Evolutionary conservation across 208 protist species (phyloP).

Genomic region (Leishmania mexicana): DNA sequence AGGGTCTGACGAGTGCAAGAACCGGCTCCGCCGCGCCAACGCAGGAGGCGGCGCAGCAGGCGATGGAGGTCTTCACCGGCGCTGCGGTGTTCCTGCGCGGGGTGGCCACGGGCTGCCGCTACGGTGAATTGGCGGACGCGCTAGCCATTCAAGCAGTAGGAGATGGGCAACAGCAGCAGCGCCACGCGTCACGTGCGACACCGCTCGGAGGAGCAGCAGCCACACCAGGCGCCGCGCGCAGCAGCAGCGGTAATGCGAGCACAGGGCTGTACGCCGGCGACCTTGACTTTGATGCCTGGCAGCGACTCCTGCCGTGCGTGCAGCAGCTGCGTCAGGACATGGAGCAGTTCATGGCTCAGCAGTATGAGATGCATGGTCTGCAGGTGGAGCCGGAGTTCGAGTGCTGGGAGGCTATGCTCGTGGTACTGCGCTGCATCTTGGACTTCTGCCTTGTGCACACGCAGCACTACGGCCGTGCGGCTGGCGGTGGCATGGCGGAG

Average conservation of each 20-base stretch:
- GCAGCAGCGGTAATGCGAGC: neutral
- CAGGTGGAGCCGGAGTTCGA: slow-evolving; percentile 81
- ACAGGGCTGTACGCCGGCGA: slow-evolving; percentile 38
- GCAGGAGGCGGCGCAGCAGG: slow-evolving; percentile 24
- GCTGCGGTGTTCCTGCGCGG: slow-evolving; percentile 72
- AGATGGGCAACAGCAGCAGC: slow-evolving; percentile 17
- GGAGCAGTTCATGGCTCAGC: slow-evolving; percentile 66
- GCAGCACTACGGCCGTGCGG: slow-evolving; percentile 46
- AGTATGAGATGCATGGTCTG: slow-evolving; percentile 25
- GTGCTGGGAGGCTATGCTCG: slow-evolving; percentile 84
- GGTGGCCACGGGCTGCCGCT: slow-evolving; percentile 65
- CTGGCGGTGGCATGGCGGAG: slow-evolving; percentile 41
- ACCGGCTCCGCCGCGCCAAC: neutral
- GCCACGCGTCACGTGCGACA: neutral
- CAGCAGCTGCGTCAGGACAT: slow-evolving; percentile 64
- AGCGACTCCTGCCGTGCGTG: slow-evolving; percentile 46
- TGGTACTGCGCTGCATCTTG: slow-evolving; percentile 68
- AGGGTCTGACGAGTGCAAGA: neutral
- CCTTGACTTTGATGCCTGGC: slow-evolving; percentile 59
- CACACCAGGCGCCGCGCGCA: neutral
- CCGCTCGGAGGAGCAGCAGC: neutral
- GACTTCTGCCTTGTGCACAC: slow-evolving; percentile 72
- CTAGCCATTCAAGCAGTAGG: slow-evolving; percentile 41
- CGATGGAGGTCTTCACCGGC: slow-evolving; percentile 87
- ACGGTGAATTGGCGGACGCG: slow-evolving; percentile 42